Percentiles rank a stretch among this genome's conserved stretches.
Conservation (phyloP, 139 green algal genomes). For the Spirogloea muscicola region DNA sequence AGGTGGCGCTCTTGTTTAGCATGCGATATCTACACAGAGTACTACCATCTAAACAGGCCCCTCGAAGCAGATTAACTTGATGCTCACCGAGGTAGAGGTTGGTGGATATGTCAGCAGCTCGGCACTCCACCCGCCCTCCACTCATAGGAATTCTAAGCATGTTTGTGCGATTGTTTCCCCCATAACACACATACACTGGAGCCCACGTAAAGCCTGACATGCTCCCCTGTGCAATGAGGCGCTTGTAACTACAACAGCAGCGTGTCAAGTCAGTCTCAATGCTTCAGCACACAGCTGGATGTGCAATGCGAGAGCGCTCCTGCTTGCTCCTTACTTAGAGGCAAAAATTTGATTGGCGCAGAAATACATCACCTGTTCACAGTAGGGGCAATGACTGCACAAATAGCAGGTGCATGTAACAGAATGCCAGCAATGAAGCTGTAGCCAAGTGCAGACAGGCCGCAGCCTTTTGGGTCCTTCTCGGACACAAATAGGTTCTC, state of each 20-base stretch:
- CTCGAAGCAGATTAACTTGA: no score
- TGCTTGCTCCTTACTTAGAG: no score
- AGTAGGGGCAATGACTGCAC: slow-evolving; percentile 2
- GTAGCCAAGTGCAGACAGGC: slow-evolving; percentile 3
- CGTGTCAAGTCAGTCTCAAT: no score
- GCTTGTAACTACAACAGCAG: slow-evolving; percentile 16
- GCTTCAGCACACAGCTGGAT: no score
- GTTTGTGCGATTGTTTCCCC: slow-evolving; percentile 4
- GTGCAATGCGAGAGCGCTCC: no score
- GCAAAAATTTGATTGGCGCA: no score
- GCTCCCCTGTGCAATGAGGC: slow-evolving; percentile 2
- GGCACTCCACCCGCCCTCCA: slow-evolving; percentile 5
- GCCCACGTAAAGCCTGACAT: slow-evolving; percentile 12
- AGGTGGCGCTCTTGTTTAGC: no score
- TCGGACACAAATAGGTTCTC: slow-evolving; percentile 1
- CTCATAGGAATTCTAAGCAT: slow-evolving; percentile 1
- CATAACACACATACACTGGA: slow-evolving; percentile 1
- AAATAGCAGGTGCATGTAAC: background rate
- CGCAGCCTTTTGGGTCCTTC: background rate
- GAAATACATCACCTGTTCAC: slow-evolving; percentile 13
- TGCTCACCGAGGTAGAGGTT: slow-evolving; percentile 8
- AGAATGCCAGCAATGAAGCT: slow-evolving; percentile 7
- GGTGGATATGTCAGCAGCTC: background rate
- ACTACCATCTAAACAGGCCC: no score
- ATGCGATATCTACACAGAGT: no score